phyloP scores from a whole-genome alignment of 2,329 filamentous ascomycete genomes.

The Orbilia javanica region DNA sequence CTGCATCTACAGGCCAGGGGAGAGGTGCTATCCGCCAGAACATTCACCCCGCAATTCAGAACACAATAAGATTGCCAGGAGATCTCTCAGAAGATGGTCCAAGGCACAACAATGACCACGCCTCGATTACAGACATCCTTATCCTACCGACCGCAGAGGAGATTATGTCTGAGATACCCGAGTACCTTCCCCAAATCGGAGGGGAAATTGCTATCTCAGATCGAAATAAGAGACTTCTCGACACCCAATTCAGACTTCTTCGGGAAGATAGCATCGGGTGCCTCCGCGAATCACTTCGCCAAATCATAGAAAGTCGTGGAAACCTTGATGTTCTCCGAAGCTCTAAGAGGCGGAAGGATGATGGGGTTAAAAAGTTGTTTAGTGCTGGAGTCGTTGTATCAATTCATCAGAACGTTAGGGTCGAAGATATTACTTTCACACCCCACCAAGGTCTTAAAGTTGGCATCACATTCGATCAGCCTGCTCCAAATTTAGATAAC shows the following conservation, averaged over 20 bases:
- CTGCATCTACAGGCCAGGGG: constrained; percentile 9
- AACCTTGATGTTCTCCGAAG: constrained; percentile 40
- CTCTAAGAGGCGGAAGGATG: constrained; percentile 25
- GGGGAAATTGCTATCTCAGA: constrained; percentile 61
- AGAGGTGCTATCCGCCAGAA: constrained; percentile 5
- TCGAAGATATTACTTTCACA: constrained; percentile 40
- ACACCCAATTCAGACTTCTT: constrained; percentile 63
- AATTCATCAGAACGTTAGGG: constrained; percentile 24
- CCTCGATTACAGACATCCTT: constrained; percentile 62
- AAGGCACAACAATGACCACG: constrained; percentile 63
- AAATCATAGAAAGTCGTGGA: constrained; percentile 60
- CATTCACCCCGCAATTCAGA: constrained; percentile 36
- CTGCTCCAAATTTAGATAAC: constrained; percentile 27
- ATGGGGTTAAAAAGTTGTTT: constrained; percentile 57
- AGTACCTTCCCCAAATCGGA: constrained; percentile 60
- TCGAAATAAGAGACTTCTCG: constrained; percentile 62
- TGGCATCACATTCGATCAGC: constrained; percentile 55
- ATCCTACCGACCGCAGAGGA: constrained; percentile 64
- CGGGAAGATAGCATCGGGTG: constrained; percentile 63
- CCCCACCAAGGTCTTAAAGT: constrained; percentile 53
- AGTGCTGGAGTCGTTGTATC: constrained; percentile 11
- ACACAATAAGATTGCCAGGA: constrained; percentile 60
- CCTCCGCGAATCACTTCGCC: constrained; percentile 62
- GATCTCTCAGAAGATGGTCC: constrained; percentile 60
- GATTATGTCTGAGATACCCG: constrained; percentile 60